These are phyloP conservation scores for Fusarium tupiense DNA, from an alignment of 2,329 filamentous ascomycete species.

Conservation along the genomic window DNA sequence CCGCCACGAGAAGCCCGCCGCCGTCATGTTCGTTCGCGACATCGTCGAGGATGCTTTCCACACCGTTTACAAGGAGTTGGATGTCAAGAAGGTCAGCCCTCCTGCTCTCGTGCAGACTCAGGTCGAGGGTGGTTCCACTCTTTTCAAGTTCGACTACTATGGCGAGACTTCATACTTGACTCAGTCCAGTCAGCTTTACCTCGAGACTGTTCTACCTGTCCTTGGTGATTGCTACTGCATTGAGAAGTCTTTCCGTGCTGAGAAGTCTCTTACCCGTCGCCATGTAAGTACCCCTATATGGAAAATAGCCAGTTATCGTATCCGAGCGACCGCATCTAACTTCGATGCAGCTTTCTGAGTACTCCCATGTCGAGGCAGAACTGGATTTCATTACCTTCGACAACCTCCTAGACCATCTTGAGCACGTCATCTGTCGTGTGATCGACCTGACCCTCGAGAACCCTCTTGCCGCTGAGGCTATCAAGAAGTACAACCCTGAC, in stretches of 20 bases:
- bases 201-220: slow-evolving; percentile 91
- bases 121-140: slow-evolving; percentile 90
- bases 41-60: slow-evolving; percentile 84
- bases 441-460: slow-evolving; percentile 81
- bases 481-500: slow-evolving; percentile 89
- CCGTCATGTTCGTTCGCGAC: slow-evolving; percentile 87
- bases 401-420: slow-evolving; percentile 87
- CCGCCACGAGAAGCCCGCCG: slow-evolving; percentile 83
- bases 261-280: slow-evolving; percentile 93
- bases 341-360: slow-evolving; percentile 74
- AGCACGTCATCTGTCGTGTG: slow-evolving; percentile 86
- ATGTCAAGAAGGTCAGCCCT: slow-evolving; percentile 84
- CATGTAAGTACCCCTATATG: slow-evolving; percentile 59
- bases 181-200: slow-evolving; percentile 96
- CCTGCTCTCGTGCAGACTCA: slow-evolving; percentile 95
- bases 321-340: background rate
- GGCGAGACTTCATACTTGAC: slow-evolving; percentile 91
- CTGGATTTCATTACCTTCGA: slow-evolving; percentile 95
- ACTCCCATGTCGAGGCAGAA: slow-evolving; percentile 96
- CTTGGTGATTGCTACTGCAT: slow-evolving; percentile 98
- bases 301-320: background rate
- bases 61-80: slow-evolving; percentile 78
- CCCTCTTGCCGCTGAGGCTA: slow-evolving; percentile 73
- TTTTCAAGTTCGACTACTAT: slow-evolving; percentile 92
- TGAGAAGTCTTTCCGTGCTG: slow-evolving; percentile 97